phyloP scores from a whole-genome alignment of 257 asterid species.

The Jasminum sambac region DNA sequence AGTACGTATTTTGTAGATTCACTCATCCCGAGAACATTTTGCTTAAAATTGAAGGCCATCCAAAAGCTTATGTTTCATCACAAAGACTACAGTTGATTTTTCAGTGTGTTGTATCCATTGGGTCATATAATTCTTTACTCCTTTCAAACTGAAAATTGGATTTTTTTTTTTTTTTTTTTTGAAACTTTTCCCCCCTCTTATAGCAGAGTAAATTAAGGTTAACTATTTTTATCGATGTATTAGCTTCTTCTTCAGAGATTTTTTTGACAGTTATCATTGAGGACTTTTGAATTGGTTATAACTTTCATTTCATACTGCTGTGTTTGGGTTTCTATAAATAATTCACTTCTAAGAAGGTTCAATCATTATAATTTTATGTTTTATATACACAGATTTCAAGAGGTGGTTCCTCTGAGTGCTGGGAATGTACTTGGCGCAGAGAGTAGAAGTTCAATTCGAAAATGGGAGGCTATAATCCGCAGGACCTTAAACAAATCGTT shows the following conservation, averaged over 20 bases:
- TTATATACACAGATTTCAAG: conserved; percentile 67
- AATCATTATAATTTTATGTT: conserved; percentile 1
- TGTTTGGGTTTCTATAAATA: not conserved
- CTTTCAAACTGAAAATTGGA: not conserved
- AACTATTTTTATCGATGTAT: not conserved
- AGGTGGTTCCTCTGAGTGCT: conserved; percentile 89
- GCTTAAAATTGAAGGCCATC: not conserved
- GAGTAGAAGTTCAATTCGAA: conserved; percentile 64
- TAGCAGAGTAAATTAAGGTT: not conserved
- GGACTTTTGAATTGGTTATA: not conserved
- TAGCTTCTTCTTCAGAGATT: not conserved
- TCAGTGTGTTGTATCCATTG: not conserved
- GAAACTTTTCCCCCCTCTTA: too few species aligned
- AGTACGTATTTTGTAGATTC: not conserved
- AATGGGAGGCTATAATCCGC: conserved; percentile 85
- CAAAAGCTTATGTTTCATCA: not conserved
- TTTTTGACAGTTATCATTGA: not conserved
- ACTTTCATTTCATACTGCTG: not conserved
- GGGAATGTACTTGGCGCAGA: conserved; percentile 94
- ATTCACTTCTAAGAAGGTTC: not conserved
- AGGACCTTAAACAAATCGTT: conserved; percentile 56
- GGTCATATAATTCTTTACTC: not conserved
- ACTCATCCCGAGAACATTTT: not conserved
- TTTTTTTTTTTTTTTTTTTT: too few species aligned
- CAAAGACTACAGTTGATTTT: not conserved